A percentile compares a stretch with the other conserved stretches of the same genome.
Conservation (phyloP, 2,329 filamentous ascomycete genomes). For the Botrytis byssoidea region DNA sequence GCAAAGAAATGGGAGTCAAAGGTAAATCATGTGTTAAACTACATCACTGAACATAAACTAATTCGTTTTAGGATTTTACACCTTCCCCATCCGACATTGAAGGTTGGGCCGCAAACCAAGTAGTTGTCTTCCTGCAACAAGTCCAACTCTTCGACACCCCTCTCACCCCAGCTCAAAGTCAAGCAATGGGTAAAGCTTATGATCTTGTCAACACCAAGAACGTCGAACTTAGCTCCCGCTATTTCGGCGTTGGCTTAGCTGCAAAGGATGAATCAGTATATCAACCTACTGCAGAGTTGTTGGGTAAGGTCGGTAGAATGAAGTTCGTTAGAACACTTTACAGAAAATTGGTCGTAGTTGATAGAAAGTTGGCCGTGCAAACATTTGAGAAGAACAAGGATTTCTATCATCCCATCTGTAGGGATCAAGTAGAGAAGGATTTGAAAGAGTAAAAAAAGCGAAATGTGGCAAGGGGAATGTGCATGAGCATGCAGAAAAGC, state of each 20-base stretch:
- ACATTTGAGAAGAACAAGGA: conserved; percentile 86
- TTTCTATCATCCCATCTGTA: conserved; percentile 96
- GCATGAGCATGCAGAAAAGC: not conserved
- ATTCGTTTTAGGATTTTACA: conserved; percentile 48
- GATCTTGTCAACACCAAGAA: conserved; percentile 73
- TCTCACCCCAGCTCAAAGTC: conserved; percentile 63
- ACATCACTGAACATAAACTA: not conserved
- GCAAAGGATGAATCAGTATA: conserved; percentile 70
- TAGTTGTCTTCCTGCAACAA: conserved; percentile 84
- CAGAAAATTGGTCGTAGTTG: conserved; percentile 69
- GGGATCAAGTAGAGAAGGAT: conserved; percentile 83
- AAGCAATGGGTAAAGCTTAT: conserved; percentile 73
- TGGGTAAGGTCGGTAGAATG: conserved; percentile 87
- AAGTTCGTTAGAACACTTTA: conserved; percentile 93
- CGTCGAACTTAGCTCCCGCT: conserved; percentile 80
- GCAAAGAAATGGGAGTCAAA: conserved; percentile 75
- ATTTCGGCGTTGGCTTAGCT: conserved; percentile 74
- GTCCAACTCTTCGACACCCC: conserved; percentile 66
- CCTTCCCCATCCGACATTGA: conserved; percentile 69
- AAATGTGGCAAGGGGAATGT: not conserved
- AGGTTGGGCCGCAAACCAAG: conserved; percentile 79
- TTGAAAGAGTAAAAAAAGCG: conserved; percentile 41
- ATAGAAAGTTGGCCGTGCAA: conserved; percentile 70
- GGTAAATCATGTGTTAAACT: conserved; percentile 40
- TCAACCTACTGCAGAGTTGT: conserved; percentile 66